These are phyloP conservation scores for Ophiostoma himal-ulmi DNA, from an alignment of 2,329 filamentous ascomycete species.

Conservation along the genomic window DNA sequence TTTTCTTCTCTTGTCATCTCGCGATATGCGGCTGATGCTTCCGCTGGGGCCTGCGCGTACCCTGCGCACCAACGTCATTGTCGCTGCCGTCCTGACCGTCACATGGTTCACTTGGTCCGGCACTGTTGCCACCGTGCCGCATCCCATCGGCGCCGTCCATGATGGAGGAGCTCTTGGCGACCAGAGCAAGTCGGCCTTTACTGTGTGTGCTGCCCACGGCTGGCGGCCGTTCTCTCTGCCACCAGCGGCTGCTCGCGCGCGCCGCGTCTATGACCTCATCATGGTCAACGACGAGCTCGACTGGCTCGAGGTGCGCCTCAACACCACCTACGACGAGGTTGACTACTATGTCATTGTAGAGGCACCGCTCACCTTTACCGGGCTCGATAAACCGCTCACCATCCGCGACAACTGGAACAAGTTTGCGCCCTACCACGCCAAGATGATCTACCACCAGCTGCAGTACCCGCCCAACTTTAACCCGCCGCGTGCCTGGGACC, in stretches of 20 bases:
- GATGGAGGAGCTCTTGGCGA: not conserved
- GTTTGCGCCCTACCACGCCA: slow-evolving; percentile 49
- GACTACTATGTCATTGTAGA: slow-evolving; percentile 63
- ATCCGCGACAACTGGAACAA: slow-evolving; percentile 47
- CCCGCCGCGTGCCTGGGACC: slow-evolving; percentile 41
- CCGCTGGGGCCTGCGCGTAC: slow-evolving; percentile 16
- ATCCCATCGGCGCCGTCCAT: not conserved
- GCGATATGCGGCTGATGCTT: slow-evolving; percentile 11
- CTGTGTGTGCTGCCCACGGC: slow-evolving; percentile 36
- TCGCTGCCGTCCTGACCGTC: slow-evolving; percentile 11
- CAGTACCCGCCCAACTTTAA: slow-evolving; percentile 40
- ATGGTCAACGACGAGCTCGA: slow-evolving; percentile 60
- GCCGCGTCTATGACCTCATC: slow-evolving; percentile 57
- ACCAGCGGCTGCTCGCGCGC: slow-evolving; percentile 26
- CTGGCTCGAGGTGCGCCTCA: slow-evolving; percentile 59
- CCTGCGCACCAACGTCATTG: slow-evolving; percentile 10
- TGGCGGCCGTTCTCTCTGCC: slow-evolving; percentile 34
- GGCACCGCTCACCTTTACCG: slow-evolving; percentile 53
- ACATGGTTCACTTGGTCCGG: slow-evolving; percentile 16
- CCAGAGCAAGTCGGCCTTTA: slow-evolving; percentile 4
- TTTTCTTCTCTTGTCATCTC: not conserved
- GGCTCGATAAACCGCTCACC: slow-evolving; percentile 48
- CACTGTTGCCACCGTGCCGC: not conserved
- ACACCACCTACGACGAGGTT: slow-evolving; percentile 51
- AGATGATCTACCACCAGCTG: slow-evolving; percentile 56